Conservation (phyloP, 805 yeast species). For the Cyberlindnera mycetangii region DNA sequence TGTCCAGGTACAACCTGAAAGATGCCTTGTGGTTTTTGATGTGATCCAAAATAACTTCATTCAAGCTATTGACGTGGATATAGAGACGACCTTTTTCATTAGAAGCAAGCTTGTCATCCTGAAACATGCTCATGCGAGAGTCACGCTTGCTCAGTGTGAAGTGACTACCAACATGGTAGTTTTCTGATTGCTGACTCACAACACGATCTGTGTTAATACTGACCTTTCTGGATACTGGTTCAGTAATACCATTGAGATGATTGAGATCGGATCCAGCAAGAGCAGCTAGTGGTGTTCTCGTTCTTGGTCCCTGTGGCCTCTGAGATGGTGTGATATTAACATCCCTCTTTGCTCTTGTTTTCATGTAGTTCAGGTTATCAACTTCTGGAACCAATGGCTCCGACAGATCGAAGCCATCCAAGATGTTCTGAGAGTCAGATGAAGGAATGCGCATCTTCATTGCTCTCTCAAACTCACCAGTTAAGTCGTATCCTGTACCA, state of each 20-base stretch:
- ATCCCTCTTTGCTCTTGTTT: slow-evolving; percentile 12
- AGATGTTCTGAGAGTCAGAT: not conserved
- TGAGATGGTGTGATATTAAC: not conserved
- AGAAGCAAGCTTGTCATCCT: slow-evolving; percentile 8
- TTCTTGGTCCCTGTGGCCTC: slow-evolving; percentile 10
- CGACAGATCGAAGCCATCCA: slow-evolving; percentile 11
- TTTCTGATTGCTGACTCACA: slow-evolving; percentile 15
- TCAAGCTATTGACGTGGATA: slow-evolving; percentile 46
- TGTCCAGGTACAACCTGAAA: slow-evolving; percentile 54
- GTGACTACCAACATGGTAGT: slow-evolving; percentile 6
- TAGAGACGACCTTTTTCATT: slow-evolving; percentile 42
- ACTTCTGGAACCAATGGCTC: slow-evolving; percentile 16
- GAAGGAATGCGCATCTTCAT: slow-evolving; percentile 7
- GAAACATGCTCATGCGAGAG: slow-evolving; percentile 9
- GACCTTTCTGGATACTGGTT: slow-evolving; percentile 4
- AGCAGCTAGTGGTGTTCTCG: slow-evolving; percentile 22
- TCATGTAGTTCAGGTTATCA: slow-evolving; percentile 11
- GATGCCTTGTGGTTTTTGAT: slow-evolving; percentile 40
- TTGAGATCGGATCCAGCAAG: slow-evolving; percentile 17
- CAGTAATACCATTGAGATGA: not conserved
- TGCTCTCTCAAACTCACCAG: slow-evolving; percentile 22
- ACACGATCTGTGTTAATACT: slow-evolving; percentile 11
- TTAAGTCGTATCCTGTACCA: slow-evolving; percentile 18
- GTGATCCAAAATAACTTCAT: slow-evolving; percentile 45
- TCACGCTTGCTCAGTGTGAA: slow-evolving; percentile 14